Evolutionary conservation across 176 grass and related monocot genomes (phyloP).

Genomic region (Hyparrhenia diplandra): DNA sequence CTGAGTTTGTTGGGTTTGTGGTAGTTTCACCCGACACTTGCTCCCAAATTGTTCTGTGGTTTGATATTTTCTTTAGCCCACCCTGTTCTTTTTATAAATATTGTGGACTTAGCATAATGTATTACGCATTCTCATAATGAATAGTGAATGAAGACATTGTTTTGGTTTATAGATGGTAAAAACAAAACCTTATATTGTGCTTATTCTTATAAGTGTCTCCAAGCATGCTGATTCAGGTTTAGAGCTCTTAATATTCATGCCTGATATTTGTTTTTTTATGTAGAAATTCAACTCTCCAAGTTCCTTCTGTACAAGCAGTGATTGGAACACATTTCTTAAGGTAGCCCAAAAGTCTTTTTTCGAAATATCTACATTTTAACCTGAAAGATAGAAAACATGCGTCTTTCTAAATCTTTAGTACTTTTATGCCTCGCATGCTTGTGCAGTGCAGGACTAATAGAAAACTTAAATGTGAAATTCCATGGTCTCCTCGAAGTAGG

Average conservation of each 20-base stretch:
- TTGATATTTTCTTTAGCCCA: background rate
- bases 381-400: background rate
- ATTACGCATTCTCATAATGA: too few relatives aligned
- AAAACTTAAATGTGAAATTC: too few relatives aligned
- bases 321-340: constrained; percentile 88
- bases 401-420: too few relatives aligned
- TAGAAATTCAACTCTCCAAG: constrained; percentile 98
- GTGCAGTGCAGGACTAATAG: background rate
- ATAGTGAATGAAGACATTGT: too few relatives aligned
- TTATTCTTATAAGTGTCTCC: constrained; percentile 4
- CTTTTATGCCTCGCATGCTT: too few relatives aligned
- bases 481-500: too few relatives aligned
- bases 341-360: constrained; percentile 33
- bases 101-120: constrained; percentile 5
- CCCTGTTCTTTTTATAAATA: background rate
- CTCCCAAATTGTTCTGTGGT: background rate
- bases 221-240: constrained; percentile 17
- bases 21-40: constrained; percentile 7
- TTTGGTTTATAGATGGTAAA: too few relatives aligned
- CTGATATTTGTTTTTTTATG: constrained; percentile 46
- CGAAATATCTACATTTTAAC: constrained; percentile 14
- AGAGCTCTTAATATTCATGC: constrained; percentile 15
- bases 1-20: background rate
- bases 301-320: constrained; percentile 68
- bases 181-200: background rate